Evolutionary conservation across 768 basidiomycete genomes (phyloP).

Genomic region (Scleroderma citrinum): DNA sequence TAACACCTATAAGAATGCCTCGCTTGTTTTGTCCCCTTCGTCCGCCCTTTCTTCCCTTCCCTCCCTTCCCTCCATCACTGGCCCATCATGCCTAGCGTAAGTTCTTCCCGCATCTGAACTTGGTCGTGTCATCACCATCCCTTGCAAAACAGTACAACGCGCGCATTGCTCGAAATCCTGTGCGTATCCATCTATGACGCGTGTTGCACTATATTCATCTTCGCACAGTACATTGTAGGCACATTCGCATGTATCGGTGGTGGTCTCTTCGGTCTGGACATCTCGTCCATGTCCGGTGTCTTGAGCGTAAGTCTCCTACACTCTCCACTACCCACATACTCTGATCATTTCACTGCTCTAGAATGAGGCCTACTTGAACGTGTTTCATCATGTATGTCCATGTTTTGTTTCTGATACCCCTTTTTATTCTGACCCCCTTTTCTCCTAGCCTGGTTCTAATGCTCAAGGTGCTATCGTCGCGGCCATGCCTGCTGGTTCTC

Average conservation of each 20-base stretch:
- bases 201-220: not conserved
- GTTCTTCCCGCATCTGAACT: no score
- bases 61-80: not conserved
- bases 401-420: not conserved
- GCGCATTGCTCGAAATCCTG: conserved; percentile 54
- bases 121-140: conserved; percentile 1
- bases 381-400: conserved; percentile 21
- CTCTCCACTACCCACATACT: not conserved
- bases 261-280: conserved; percentile 75
- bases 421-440: conserved; percentile 1
- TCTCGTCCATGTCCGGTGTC: conserved; percentile 78
- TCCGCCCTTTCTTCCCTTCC: conserved; percentile 6
- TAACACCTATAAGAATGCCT: not conserved
- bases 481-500: conserved; percentile 67
- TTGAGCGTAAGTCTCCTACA: conserved; percentile 38
- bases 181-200: conserved; percentile 17
- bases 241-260: conserved; percentile 80
- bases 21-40: conserved; percentile 8
- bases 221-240: conserved; percentile 63
- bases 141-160: conserved; percentile 40
- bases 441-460: conserved; percentile 38
- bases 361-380: conserved; percentile 22
- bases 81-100: no score
- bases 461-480: conserved; percentile 74
- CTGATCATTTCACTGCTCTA: conserved; percentile 6